A percentile compares a stretch with the other conserved stretches of the same genome.
These are phyloP conservation scores for Cyclaneusma minus DNA, from an alignment of 2,329 filamentous ascomycete genomes.

Conservation along the genomic window DNA sequence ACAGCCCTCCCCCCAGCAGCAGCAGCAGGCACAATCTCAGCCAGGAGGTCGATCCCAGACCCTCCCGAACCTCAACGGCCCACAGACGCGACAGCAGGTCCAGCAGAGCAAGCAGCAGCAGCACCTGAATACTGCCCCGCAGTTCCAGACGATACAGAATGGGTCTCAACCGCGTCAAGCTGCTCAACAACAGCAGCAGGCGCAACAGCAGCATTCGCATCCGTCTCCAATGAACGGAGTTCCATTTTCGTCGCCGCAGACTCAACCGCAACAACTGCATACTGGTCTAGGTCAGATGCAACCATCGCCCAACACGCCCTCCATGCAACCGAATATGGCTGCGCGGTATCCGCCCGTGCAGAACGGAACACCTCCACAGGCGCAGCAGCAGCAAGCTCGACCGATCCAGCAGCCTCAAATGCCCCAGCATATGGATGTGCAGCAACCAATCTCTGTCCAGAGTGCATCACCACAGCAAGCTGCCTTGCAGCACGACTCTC, in stretches of 20 bases:
- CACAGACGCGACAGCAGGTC: conserved; percentile 14
- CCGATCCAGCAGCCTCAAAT: not conserved
- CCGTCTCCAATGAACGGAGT: conserved; percentile 10
- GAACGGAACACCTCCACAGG: not conserved
- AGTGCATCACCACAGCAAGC: not conserved
- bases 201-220: conserved; percentile 12
- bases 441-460: not conserved
- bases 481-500: conserved; percentile 1
- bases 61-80: conserved; percentile 3
- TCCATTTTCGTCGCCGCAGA: not conserved
- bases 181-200: conserved; percentile 17
- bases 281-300: conserved; percentile 5
- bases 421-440: not conserved
- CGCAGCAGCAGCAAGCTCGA: not conserved
- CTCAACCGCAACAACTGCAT: conserved; percentile 13
- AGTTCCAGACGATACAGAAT: conserved; percentile 18
- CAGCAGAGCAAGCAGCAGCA: conserved; percentile 19
- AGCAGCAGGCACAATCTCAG: no score
- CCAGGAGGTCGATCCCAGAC: no score
- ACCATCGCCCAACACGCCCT: conserved; percentile 19
- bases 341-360: conserved; percentile 10
- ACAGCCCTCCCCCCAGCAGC: no score
- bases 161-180: conserved; percentile 12
- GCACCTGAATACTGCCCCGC: conserved; percentile 13
- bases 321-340: no score